Evolutionary conservation across 2,329 filamentous ascomycete species (phyloP).

Genomic region (Epichloe sylvatica): DNA sequence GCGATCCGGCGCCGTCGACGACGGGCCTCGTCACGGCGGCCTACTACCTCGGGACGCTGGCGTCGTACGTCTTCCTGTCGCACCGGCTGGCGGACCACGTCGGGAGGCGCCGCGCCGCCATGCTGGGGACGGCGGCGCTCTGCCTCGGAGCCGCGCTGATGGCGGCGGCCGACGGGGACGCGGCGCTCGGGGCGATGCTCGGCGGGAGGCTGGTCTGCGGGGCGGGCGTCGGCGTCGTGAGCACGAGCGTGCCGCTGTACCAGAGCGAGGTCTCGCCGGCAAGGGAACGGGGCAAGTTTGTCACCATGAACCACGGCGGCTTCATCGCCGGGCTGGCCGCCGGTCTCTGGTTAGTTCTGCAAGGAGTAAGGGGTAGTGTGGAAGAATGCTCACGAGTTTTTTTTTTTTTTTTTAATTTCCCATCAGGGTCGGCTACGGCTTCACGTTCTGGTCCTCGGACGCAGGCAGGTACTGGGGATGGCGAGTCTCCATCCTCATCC

Average conservation of each 20-base stretch:
- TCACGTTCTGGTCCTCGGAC: conserved; percentile 36
- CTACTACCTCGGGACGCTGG: conserved; percentile 44
- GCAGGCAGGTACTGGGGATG: conserved; percentile 34
- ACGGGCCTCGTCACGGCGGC: conserved; percentile 41
- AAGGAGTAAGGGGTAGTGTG: no score
- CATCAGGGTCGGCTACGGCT: conserved; percentile 39
- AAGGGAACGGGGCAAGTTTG: conserved; percentile 37
- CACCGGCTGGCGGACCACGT: conserved; percentile 36
- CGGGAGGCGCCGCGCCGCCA: conserved; percentile 37
- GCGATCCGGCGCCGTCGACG: conserved; percentile 28
- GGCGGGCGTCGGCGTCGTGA: conserved; percentile 39
- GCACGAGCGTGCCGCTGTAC: conserved; percentile 43
- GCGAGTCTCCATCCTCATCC: conserved; percentile 37
- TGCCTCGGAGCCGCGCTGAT: conserved; percentile 36
- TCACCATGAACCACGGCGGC: conserved; percentile 46
- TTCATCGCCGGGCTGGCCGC: conserved; percentile 39
- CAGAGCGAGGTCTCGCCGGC: conserved; percentile 43
- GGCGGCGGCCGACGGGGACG: conserved; percentile 26
- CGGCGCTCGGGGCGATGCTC: conserved; percentile 34
- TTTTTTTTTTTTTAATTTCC: no score
- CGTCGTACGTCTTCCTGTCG: conserved; percentile 40
- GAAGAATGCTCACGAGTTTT: no score
- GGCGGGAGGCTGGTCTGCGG: conserved; percentile 38
- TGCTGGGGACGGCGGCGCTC: conserved; percentile 31
- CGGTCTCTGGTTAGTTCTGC: conserved; percentile 34